phyloP scores from a whole-genome alignment of 2,329 filamentous ascomycete species.

The Epichloe hybrida region DNA sequence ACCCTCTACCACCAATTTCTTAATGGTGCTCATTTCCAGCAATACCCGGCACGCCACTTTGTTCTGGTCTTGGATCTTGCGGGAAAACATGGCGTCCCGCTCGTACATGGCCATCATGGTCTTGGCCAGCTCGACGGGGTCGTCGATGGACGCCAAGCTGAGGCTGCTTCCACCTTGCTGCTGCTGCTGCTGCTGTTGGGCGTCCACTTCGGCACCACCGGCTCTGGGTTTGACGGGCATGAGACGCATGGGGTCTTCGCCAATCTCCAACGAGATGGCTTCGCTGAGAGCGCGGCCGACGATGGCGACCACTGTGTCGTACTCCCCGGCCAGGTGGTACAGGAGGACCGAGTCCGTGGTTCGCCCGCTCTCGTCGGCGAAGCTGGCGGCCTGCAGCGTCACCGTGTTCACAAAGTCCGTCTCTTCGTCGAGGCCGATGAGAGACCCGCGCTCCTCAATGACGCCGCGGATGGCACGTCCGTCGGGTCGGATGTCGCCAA shows the following conservation, averaged over 20 bases:
- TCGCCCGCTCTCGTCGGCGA: slow-evolving; percentile 87
- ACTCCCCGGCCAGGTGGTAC: slow-evolving; percentile 89
- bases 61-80: slow-evolving; percentile 43
- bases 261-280: slow-evolving; percentile 73
- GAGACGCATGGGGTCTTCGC: slow-evolving; percentile 63
- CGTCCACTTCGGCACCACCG: slow-evolving; percentile 7
- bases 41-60: slow-evolving; percentile 42
- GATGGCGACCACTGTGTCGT: slow-evolving; percentile 83
- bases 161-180: slow-evolving; percentile 38
- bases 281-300: slow-evolving; percentile 85
- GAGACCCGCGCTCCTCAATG: slow-evolving; percentile 69
- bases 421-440: slow-evolving; percentile 70
- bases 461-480: slow-evolving; percentile 74
- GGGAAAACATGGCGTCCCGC: slow-evolving; percentile 46
- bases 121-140: slow-evolving; percentile 44
- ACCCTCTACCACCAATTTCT: slow-evolving; percentile 40
- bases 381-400: slow-evolving; percentile 79
- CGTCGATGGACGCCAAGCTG: slow-evolving; percentile 45
- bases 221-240: slow-evolving; percentile 66
- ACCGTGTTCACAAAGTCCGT: slow-evolving; percentile 84
- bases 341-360: slow-evolving; percentile 88
- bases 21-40: slow-evolving; percentile 48
- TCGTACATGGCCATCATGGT: slow-evolving; percentile 53
- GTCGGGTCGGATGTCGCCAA: slow-evolving; percentile 81
- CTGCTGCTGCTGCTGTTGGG: slow-evolving; percentile 21